Evolutionary conservation across 169 alveolate genomes (phyloP).

Genomic region (Eimeria necatrix): DNA sequence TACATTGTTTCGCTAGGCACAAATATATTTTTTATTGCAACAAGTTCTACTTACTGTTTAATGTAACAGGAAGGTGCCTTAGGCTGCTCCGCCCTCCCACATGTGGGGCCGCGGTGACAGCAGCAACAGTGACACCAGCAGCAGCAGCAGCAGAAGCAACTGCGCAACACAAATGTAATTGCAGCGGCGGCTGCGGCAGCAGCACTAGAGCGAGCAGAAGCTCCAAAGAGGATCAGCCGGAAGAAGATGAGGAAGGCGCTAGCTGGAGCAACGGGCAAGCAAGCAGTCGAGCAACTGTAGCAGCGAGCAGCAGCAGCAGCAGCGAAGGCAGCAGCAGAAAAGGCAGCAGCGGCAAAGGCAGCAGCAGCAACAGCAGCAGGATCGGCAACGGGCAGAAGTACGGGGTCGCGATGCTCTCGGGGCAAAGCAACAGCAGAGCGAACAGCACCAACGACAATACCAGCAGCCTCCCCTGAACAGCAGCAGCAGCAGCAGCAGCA

Average conservation of each 20-base stretch:
- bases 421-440: not conserved
- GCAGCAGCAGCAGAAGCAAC: not conserved
- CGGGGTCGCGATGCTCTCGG: not conserved
- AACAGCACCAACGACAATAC: not conserved
- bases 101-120: not conserved
- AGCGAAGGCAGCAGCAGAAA: not conserved
- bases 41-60: not conserved
- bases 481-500: constrained; percentile 45
- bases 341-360: not conserved
- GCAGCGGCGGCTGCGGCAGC: not conserved
- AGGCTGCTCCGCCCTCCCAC: not conserved
- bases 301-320: constrained; percentile 1
- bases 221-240: constrained; percentile 1
- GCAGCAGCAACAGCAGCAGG: not conserved
- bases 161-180: not conserved
- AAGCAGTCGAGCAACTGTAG: not conserved
- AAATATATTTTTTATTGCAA: not conserved
- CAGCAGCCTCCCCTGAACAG: too few species aligned
- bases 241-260: not conserved
- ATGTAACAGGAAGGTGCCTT: not conserved
- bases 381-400: not conserved
- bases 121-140: not conserved
- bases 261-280: not conserved
- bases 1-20: too few species aligned
- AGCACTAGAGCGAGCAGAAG: not conserved